These are phyloP conservation scores for Pseudozyma sp. DNA, from an alignment of 1,284 basidiomycete genomes.

Conservation along the genomic window DNA sequence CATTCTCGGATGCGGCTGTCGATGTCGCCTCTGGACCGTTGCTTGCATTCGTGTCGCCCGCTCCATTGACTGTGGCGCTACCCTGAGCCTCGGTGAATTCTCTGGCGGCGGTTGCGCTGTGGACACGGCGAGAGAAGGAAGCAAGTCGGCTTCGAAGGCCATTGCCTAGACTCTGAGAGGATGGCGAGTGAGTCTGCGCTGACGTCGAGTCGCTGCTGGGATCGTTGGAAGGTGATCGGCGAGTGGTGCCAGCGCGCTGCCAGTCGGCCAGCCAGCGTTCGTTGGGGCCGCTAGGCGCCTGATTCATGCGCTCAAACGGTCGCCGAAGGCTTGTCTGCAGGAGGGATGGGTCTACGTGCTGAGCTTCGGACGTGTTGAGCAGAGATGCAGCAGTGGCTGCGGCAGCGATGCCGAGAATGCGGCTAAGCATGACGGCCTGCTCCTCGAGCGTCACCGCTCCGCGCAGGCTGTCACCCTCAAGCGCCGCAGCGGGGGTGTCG, in stretches of 20 bases:
- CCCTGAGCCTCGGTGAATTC: too few species aligned
- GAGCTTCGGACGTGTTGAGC: slow-evolving; percentile 44
- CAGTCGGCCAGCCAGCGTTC: slow-evolving; percentile 36
- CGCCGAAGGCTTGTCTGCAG: slow-evolving; percentile 48
- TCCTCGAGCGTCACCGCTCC: slow-evolving; percentile 63
- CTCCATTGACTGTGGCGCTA: too few species aligned
- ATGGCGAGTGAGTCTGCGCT: background rate
- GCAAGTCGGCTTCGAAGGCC: slow-evolving; percentile 42
- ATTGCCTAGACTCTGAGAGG: slow-evolving; percentile 19
- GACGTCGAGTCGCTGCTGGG: background rate
- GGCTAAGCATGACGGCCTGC: slow-evolving; percentile 65
- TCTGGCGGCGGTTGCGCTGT: slow-evolving; percentile 11
- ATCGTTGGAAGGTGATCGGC: background rate
- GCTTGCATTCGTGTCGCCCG: background rate
- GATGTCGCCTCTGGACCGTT: background rate
- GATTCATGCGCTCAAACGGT: slow-evolving; percentile 37
- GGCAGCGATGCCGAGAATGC: slow-evolving; percentile 62
- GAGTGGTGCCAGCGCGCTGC: slow-evolving; percentile 16
- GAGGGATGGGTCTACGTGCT: slow-evolving; percentile 45
- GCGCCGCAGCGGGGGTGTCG: background rate
- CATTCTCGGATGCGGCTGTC: background rate
- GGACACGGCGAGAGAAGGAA: slow-evolving; percentile 27
- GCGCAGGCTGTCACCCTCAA: slow-evolving; percentile 38
- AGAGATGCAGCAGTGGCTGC: slow-evolving; percentile 66
- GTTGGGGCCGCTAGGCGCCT: slow-evolving; percentile 19